phyloP scores from a whole-genome alignment of 345 rosid species.

The Gossypium turneri region DNA sequence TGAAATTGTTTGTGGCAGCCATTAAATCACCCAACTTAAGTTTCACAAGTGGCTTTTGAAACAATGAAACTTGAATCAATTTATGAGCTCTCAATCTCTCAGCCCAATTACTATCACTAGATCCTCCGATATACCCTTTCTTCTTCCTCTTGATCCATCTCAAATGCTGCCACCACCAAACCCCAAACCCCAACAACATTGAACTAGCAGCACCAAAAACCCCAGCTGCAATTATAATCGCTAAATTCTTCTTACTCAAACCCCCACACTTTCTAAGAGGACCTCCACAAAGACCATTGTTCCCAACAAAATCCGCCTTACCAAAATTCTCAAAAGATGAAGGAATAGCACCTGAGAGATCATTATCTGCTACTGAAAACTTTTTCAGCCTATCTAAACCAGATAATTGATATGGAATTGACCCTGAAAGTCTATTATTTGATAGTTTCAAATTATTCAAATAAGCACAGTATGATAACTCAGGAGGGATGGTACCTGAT shows the following conservation, averaged over 20 bases:
- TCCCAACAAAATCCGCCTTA: not conserved
- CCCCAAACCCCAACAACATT: conserved; percentile 62
- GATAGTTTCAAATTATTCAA: not conserved
- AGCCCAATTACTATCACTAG: not conserved
- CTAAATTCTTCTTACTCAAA: not conserved
- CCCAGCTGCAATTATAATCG: not conserved
- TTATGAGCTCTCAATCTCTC: conserved; percentile 5
- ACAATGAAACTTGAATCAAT: not conserved
- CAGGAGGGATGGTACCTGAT: conserved; percentile 7
- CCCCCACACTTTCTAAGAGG: conserved; percentile 3
- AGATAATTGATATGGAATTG: not conserved
- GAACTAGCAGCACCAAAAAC: conserved; percentile 78
- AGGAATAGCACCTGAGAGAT: not conserved
- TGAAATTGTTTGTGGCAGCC: conserved; percentile 4
- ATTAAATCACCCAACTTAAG: not conserved
- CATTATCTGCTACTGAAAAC: not conserved
- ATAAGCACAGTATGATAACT: conserved; percentile 3
- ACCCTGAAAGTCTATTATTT: not conserved
- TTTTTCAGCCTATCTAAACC: conserved; percentile 7
- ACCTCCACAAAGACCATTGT: not conserved
- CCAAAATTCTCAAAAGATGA: not conserved
- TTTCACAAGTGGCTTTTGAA: conserved; percentile 4
- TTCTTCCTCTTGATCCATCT: not conserved
- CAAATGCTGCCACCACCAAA: conserved; percentile 66
- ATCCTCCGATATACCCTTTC: not conserved